These are phyloP conservation scores for Neocucurbitaria cava DNA, from an alignment of 2,329 filamentous ascomycete genomes.

Conservation along the genomic window DNA sequence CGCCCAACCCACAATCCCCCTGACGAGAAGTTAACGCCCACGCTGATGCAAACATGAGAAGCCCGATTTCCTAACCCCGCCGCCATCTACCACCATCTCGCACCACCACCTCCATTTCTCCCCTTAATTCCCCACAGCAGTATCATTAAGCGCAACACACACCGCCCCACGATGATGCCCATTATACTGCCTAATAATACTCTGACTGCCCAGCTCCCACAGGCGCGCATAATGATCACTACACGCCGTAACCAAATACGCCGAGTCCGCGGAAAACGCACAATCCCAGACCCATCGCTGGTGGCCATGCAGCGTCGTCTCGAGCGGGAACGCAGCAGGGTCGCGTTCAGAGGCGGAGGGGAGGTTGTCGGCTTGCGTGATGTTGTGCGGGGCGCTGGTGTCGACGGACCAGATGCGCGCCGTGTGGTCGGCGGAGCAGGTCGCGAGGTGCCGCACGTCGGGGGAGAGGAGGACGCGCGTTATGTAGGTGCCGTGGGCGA, in stretches of 20 bases:
- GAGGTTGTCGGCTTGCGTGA: constrained; percentile 39
- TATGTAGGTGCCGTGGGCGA: constrained; percentile 90
- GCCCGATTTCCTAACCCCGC: no score
- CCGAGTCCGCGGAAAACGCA: constrained; percentile 90
- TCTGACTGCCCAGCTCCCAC: constrained; percentile 87
- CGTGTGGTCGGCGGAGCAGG: constrained; percentile 91
- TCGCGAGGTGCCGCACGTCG: constrained; percentile 92
- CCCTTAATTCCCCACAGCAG: constrained; percentile 45
- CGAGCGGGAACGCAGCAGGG: constrained; percentile 73
- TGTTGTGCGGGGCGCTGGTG: constrained; percentile 45
- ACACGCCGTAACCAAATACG: constrained; percentile 91
- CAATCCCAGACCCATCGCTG: constrained; percentile 99
- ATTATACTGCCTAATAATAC: constrained; percentile 93
- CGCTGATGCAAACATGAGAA: constrained; percentile 1
- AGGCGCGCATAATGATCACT: constrained; percentile 91
- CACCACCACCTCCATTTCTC: not conserved
- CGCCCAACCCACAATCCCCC: not conserved
- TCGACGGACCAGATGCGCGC: constrained; percentile 97
- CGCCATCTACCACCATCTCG: not conserved
- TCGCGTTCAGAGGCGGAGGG: constrained; percentile 46
- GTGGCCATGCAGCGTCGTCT: constrained; percentile 87
- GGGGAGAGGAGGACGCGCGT: constrained; percentile 90
- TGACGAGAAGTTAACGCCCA: not conserved
- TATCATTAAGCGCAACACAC: constrained; percentile 89
- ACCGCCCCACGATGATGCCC: constrained; percentile 91